Conservation (phyloP, 306 rosid species). For the Datisca glomerata region DNA sequence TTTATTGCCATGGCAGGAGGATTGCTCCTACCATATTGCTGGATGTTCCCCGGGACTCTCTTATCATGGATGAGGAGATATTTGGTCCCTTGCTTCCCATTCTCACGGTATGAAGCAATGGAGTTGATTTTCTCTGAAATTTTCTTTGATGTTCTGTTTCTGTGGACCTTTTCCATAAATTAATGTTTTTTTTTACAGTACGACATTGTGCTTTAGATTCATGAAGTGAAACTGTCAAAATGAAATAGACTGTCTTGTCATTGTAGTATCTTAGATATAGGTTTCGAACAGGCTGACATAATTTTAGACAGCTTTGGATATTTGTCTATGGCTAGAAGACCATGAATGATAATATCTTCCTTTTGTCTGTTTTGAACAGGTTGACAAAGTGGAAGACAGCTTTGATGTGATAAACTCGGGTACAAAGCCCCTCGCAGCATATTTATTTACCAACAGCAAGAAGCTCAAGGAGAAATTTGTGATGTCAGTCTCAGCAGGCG, state of each 20-base stretch:
- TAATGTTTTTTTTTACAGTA: too few relatives aligned
- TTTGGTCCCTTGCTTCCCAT: conserved; percentile 98
- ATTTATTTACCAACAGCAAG: conserved; percentile 66
- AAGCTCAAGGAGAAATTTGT: conserved; percentile 73
- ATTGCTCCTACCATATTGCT: conserved; percentile 85
- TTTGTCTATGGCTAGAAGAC: neutral
- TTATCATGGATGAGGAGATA: conserved; percentile 83
- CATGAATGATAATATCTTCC: neutral
- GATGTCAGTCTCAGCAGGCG: conserved; percentile 64
- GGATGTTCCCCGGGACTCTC: conserved; percentile 68
- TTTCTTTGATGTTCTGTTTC: too few relatives aligned
- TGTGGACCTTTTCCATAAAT: too few relatives aligned
- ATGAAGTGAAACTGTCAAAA: too few relatives aligned
- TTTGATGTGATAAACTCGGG: conserved; percentile 64
- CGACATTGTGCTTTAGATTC: too few relatives aligned
- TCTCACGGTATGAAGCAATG: conserved; percentile 44
- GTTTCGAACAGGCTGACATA: too few relatives aligned
- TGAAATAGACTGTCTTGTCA: too few relatives aligned
- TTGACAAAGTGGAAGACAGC: conserved; percentile 72
- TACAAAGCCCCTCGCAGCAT: conserved; percentile 97
- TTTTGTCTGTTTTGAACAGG: conserved; percentile 34
- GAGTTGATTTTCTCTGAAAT: conserved; percentile 1
- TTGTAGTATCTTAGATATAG: too few relatives aligned
- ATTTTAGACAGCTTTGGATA: neutral
- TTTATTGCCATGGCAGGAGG: conserved; percentile 49